These are phyloP conservation scores for Fusarium piperis DNA, from an alignment of 2,329 filamentous ascomycete genomes.

Conservation along the genomic window DNA sequence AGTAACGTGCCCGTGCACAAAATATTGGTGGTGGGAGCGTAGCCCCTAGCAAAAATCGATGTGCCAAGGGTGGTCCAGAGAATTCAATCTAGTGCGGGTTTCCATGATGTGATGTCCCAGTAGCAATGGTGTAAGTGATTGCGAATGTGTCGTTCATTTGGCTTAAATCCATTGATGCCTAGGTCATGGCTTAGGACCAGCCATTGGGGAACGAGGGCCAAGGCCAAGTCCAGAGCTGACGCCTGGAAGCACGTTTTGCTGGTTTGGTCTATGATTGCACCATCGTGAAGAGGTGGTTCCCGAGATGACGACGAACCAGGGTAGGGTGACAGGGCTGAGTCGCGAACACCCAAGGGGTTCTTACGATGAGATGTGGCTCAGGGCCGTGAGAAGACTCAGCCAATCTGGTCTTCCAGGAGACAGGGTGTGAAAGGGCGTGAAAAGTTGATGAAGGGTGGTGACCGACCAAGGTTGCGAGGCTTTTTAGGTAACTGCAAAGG, in stretches of 20 bases:
- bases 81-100: not conserved
- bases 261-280: slow-evolving; percentile 33
- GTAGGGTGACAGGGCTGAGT: slow-evolving; percentile 24
- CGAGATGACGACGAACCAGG: slow-evolving; percentile 20
- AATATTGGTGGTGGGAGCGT: not conserved
- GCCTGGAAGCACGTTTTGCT: slow-evolving; percentile 34
- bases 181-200: not conserved
- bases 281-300: slow-evolving; percentile 11
- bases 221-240: not conserved
- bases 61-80: slow-evolving; percentile 11
- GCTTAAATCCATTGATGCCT: not conserved
- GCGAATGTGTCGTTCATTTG: slow-evolving; percentile 2
- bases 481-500: slow-evolving; percentile 30
- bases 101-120: slow-evolving; percentile 10
- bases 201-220: slow-evolving; percentile 11
- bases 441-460: not conserved
- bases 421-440: slow-evolving; percentile 6
- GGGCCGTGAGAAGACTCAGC: not conserved
- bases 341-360: slow-evolving; percentile 18
- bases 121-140: slow-evolving; percentile 26
- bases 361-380: slow-evolving; percentile 3
- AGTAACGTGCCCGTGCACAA: slow-evolving; percentile 15
- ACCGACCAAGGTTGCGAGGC: not conserved
- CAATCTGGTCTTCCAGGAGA: not conserved
- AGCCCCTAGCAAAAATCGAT: slow-evolving; percentile 17